Conservation (phyloP, 2,329 filamentous ascomycete species). For the Periconia sp. region DNA sequence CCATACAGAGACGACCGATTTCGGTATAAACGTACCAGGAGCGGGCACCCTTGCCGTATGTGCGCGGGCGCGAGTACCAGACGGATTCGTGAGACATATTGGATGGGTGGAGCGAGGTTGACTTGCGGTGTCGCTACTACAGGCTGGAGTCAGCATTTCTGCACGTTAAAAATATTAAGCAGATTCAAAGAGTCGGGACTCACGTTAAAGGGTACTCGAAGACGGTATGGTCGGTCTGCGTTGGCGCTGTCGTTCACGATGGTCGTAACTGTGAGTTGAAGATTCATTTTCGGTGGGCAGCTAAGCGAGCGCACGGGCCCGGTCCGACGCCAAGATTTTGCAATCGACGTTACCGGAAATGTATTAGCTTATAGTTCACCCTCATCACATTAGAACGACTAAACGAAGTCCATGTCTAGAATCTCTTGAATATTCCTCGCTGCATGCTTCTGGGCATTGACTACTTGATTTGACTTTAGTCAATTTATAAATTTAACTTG, state of each 20-base stretch:
- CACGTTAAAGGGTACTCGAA: constrained; percentile 33
- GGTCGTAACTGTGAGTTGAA: constrained; percentile 19
- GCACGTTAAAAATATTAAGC: background rate
- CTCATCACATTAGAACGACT: too few species aligned
- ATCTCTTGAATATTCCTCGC: background rate
- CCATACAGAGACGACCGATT: constrained; percentile 8
- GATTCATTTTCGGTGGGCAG: constrained; percentile 25
- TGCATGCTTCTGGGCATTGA: background rate
- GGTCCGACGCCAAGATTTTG: background rate
- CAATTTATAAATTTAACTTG: background rate
- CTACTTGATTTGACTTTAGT: background rate
- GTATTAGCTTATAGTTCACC: too few species aligned
- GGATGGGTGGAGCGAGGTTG: constrained; percentile 48
- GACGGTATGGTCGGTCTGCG: constrained; percentile 31
- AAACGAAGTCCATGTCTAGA: background rate
- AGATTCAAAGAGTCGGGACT: constrained; percentile 13
- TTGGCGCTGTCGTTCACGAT: constrained; percentile 36
- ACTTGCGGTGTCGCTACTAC: constrained; percentile 29
- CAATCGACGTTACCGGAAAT: too few species aligned
- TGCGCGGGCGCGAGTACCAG: constrained; percentile 98
- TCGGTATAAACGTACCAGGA: constrained; percentile 72
- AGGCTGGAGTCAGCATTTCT: constrained; percentile 17
- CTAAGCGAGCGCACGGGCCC: background rate
- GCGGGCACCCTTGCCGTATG: constrained; percentile 95
- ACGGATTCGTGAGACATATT: constrained; percentile 92